Evolutionary conservation across 1,139 yeast species (phyloP).

Genomic region (Candida labiduridarum): DNA sequence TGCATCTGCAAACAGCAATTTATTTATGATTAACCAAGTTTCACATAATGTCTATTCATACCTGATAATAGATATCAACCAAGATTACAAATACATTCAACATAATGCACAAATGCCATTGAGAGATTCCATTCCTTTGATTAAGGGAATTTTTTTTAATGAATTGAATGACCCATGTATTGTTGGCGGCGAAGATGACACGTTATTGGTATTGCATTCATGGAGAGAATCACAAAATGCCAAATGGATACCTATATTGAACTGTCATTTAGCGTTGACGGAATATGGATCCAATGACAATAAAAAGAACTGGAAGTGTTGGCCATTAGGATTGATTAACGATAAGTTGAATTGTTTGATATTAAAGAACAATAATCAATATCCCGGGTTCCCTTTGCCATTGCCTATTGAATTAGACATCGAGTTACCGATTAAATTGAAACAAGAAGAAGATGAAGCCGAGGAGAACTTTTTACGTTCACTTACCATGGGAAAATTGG

Average conservation of each 20-base stretch:
- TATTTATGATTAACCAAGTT: conserved; percentile 38
- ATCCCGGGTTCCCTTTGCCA: conserved; percentile 76
- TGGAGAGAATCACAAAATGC: conserved; percentile 83
- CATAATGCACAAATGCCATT: conserved; percentile 45
- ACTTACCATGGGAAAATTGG: conserved; percentile 51
- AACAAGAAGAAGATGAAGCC: conserved; percentile 25
- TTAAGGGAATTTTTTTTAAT: conserved; percentile 78
- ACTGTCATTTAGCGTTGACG: conserved; percentile 59
- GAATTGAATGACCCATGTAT: conserved; percentile 87
- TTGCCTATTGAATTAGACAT: conserved; percentile 78
- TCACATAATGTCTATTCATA: conserved; percentile 33
- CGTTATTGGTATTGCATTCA: conserved; percentile 65
- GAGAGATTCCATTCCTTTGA: conserved; percentile 26
- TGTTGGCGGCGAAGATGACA: conserved; percentile 70
- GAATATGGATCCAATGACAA: conserved; percentile 50
- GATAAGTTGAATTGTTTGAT: conserved; percentile 74
- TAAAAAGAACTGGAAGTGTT: conserved; percentile 60
- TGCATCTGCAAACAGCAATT: conserved; percentile 32
- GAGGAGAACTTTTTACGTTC: conserved; percentile 49
- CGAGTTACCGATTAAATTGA: conserved; percentile 55
- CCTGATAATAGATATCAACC: conserved; percentile 39
- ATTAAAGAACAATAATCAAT: conserved; percentile 59
- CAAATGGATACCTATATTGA: conserved; percentile 86
- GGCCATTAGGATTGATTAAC: conserved; percentile 85
- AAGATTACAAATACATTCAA: conserved; percentile 42